Base-by-base conservation (phyloP, 75 land plant species). In the Pinus taeda region DNA sequence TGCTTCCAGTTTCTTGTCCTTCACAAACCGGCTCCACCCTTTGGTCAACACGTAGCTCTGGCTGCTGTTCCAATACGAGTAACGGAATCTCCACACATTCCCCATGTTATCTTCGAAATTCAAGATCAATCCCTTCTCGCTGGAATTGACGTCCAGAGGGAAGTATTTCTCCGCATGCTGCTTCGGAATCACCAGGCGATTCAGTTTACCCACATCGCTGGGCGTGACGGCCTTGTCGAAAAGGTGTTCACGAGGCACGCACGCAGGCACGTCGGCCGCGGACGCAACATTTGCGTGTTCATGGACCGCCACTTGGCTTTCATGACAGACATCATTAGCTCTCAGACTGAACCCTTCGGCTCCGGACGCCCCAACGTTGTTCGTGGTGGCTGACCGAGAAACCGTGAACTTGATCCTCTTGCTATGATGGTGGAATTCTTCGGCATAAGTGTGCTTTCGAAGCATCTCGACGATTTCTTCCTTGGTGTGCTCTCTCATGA, bases 41-140 rank as follows among this genome's bases (percentile, higher is more conserved):
- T 85, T 90, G 0, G 94, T 88, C 63, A 92, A 83, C 66, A 90
- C 94, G 75, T 77, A 92, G 76, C 93, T 91, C 67, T 91, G 93
- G 86, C 93, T 88, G 64, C 94, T 92, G 49, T 81, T 90, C 94
- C 94, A 92, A 70, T 92, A 92, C 15, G 90, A 92, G 79, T 92
- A 92, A 12, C 94, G 73, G 58, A 92, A 92, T 59, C 85, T 71
- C 94, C 94, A 92, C 3, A 56, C 36, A 67, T 67, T 82, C 69
- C 85, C 85, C 4, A 63, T 18, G 71, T 45, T 74, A 57, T 90
- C 94, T 30, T 84, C 83, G 59, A 89, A 88, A n/a, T 65, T 78
- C 14, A 89, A 69, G 57, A 84, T 64, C 15, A 80, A 53, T 0
- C 89, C 88, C 14, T 81, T 83, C 2, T 49, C 59, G 2, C 26